phyloP scores from a whole-genome alignment of 495 filamentous ascomycete genomes.

The Tuber indicum region DNA sequence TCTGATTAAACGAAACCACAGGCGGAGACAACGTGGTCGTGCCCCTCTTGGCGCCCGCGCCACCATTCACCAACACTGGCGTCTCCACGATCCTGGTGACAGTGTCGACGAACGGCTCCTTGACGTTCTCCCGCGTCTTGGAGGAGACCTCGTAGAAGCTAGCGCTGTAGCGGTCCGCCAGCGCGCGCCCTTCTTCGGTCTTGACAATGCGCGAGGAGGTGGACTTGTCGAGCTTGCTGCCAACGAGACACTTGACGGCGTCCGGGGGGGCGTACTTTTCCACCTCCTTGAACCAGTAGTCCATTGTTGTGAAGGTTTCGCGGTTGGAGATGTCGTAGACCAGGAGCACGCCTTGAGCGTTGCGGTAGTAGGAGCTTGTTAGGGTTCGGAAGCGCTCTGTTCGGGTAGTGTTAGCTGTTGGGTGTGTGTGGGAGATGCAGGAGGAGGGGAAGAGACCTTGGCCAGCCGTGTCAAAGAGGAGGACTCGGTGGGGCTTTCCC shows the following conservation, averaged over 20 bases:
- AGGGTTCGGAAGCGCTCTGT: slow-evolving; percentile 56
- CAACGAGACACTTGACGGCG: slow-evolving; percentile 52
- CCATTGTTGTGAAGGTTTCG: slow-evolving; percentile 53
- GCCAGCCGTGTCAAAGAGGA: slow-evolving; percentile 55
- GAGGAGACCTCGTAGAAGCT: slow-evolving; percentile 54
- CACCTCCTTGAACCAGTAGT: slow-evolving; percentile 56
- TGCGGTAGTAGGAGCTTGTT: slow-evolving; percentile 57
- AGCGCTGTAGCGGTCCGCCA: slow-evolving; percentile 49
- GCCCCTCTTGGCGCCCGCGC: slow-evolving; percentile 28
- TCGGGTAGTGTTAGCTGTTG: slow-evolving; percentile 30
- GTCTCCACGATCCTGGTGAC: slow-evolving; percentile 51
- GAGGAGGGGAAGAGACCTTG: slow-evolving; percentile 27
- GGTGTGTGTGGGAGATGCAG: not conserved
- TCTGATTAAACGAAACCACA: slow-evolving; percentile 21
- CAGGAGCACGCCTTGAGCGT: slow-evolving; percentile 55
- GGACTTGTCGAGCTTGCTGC: slow-evolving; percentile 52
- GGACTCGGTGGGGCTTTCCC: slow-evolving; percentile 52
- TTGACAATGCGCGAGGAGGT: slow-evolving; percentile 48
- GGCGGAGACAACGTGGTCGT: not conserved
- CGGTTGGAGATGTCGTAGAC: slow-evolving; percentile 56
- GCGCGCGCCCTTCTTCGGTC: slow-evolving; percentile 49
- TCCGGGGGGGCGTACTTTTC: slow-evolving; percentile 50
- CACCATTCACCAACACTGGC: slow-evolving; percentile 45
- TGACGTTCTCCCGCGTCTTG: slow-evolving; percentile 52
- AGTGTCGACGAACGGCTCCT: slow-evolving; percentile 52